Conservation (phyloP, 441 rosid species). For the Populus hybrid region DNA sequence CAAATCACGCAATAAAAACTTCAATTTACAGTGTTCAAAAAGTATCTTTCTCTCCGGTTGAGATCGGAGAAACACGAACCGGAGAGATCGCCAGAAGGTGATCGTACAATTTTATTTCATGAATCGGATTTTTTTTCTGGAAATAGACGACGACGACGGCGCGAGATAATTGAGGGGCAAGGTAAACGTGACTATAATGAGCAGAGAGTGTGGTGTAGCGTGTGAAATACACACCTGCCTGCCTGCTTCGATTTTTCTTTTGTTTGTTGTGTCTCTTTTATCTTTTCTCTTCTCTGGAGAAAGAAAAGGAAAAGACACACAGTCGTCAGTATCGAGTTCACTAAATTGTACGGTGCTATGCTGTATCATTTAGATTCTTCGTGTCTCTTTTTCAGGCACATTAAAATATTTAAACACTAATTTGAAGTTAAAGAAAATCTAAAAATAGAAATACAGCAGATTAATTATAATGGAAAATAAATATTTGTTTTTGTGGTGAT, state of each 20-base stretch:
- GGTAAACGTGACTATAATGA: not conserved
- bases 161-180: not conserved
- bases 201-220: not conserved
- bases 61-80: slow-evolving; percentile 24
- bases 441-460: too few relatives aligned
- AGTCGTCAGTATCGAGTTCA: not conserved
- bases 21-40: not conserved
- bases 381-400: too few relatives aligned
- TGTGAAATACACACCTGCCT: not conserved
- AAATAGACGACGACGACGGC: not conserved
- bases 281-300: not conserved
- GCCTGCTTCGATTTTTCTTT: slow-evolving; percentile 14
- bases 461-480: too few relatives aligned
- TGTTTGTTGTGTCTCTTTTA: not conserved
- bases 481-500: too few relatives aligned
- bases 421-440: too few relatives aligned
- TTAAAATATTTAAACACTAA: too few relatives aligned
- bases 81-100: not conserved
- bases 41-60: not conserved
- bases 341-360: too few relatives aligned
- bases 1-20: not conserved
- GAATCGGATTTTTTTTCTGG: not conserved
- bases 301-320: not conserved
- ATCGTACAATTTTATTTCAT: not conserved
- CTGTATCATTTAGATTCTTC: too few relatives aligned